Base-by-base conservation (phyloP, 495 filamentous ascomycete species). In the Hypoxylon lienhwacheense region DNA sequence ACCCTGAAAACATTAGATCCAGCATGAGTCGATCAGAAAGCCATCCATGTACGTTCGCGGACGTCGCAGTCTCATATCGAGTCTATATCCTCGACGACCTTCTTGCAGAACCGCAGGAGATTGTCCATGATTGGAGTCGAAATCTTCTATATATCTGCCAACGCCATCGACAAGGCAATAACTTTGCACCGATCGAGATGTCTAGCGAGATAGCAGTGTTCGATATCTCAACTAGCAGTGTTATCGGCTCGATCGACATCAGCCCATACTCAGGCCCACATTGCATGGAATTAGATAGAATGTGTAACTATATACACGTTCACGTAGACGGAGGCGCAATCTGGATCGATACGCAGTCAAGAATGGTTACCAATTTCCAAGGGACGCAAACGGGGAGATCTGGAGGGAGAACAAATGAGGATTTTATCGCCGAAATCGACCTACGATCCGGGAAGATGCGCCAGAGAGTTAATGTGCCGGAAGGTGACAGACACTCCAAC, bases 71-170 rank as follows among this genome's bases (percentile, higher is more conserved):
- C 22, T 53, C 52, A 1, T 65, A 65, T 17, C 57, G 61, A 2
- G 39, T 65, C 5, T 65, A 56, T 21, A 61, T 57, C n/a, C 61
- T 65, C 14, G 61, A 65, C 15, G 61, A 65, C 34, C 57, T 65
- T 4, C 57, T 65, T 5, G 57, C 61, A 20, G 61, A 65, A 39
- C 61, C 61, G 1, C 61, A 65, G 29, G 61, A 65, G 29, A 55
- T 65, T 16, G 44, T 57, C 16, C 58, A 65, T 10, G 61, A 65
- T 20, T 61, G 56, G 54, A 53, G 53, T 7, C 57, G 57, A 4
- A 55, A 54, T 10, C 33, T 61, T 31, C 21, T 65, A 1, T 65
- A 65, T 22, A 57, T 65, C 21, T 51, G 57, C 20, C 61, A 65
- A 8, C 61, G 61, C 1, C 53, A 61, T 20, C 37, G 57, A 8